Evolutionary conservation across 805 yeast species (phyloP).

Genomic region (Ogataea corticis): DNA sequence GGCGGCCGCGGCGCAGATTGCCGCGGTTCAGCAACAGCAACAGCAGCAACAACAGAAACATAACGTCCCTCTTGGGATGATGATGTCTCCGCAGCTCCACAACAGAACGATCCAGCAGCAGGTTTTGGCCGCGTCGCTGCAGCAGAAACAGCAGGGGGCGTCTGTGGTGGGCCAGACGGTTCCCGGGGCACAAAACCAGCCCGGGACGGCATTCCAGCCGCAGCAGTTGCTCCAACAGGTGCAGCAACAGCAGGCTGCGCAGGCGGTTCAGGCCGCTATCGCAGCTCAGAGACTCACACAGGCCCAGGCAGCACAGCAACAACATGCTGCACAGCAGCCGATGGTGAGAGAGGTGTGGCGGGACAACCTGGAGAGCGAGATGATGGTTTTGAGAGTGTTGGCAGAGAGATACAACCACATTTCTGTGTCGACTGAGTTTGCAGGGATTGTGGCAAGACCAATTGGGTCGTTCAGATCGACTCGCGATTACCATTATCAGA

Average conservation of each 20-base stretch:
- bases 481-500: constrained; percentile 93
- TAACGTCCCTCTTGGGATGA: constrained; percentile 29
- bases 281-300: constrained; percentile 24
- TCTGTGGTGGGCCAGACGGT: background rate
- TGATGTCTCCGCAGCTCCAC: constrained; percentile 38
- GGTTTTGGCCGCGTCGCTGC: constrained; percentile 27
- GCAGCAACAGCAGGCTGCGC: constrained; percentile 24
- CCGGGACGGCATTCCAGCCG: constrained; percentile 2
- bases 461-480: constrained; percentile 90
- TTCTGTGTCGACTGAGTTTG: constrained; percentile 87
- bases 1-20: constrained; percentile 25
- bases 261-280: constrained; percentile 24
- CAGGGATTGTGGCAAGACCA: constrained; percentile 95
- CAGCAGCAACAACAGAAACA: constrained; percentile 18
- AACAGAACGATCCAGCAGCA: constrained; percentile 34
- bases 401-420: constrained; percentile 58
- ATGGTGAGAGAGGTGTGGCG: constrained; percentile 74
- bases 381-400: constrained; percentile 58
- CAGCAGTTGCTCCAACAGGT: constrained; percentile 27
- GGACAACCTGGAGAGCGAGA: constrained; percentile 66
- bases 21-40: constrained; percentile 20
- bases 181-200: constrained; percentile 18
- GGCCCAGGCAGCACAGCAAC: constrained; percentile 20
- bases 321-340: constrained; percentile 37
- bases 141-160: constrained; percentile 17